These are phyloP conservation scores for Gynochthodes officinalis DNA, from an alignment of 257 asterid genomes.

Conservation along the genomic window DNA sequence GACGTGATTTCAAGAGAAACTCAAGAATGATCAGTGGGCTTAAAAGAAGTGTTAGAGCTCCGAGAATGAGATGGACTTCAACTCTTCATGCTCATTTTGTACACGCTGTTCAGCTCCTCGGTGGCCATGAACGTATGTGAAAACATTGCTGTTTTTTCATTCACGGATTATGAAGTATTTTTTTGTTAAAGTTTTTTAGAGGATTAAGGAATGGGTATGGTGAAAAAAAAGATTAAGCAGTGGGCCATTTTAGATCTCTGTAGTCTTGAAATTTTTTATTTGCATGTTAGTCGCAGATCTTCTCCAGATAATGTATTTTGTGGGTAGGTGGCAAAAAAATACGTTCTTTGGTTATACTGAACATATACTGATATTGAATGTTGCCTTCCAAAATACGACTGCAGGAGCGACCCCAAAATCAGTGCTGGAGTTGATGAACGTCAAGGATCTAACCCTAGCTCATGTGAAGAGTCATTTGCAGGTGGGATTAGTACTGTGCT, in stretches of 20 bases:
- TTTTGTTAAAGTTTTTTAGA: too few species aligned
- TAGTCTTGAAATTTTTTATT: background rate
- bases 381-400: background rate
- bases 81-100: conserved; percentile 89
- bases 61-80: conserved; percentile 92
- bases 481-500: conserved; percentile 34
- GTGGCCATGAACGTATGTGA: conserved; percentile 79
- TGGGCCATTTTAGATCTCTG: too few species aligned
- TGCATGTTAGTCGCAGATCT: background rate
- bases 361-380: background rate
- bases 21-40: conserved; percentile 38
- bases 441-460: conserved; percentile 91
- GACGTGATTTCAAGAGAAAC: conserved; percentile 51
- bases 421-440: conserved; percentile 84
- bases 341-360: background rate
- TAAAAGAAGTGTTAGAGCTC: conserved; percentile 60
- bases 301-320: background rate
- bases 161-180: background rate
- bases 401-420: conserved; percentile 95
- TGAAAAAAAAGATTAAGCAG: too few species aligned
- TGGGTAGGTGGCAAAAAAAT: background rate
- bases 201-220: too few species aligned
- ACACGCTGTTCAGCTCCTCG: conserved; percentile 83
- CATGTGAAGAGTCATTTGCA: conserved; percentile 94
- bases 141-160: background rate